Evolutionary conservation across 768 basidiomycete species (phyloP).

Genomic region (Hortiboletus flavorubellus): DNA sequence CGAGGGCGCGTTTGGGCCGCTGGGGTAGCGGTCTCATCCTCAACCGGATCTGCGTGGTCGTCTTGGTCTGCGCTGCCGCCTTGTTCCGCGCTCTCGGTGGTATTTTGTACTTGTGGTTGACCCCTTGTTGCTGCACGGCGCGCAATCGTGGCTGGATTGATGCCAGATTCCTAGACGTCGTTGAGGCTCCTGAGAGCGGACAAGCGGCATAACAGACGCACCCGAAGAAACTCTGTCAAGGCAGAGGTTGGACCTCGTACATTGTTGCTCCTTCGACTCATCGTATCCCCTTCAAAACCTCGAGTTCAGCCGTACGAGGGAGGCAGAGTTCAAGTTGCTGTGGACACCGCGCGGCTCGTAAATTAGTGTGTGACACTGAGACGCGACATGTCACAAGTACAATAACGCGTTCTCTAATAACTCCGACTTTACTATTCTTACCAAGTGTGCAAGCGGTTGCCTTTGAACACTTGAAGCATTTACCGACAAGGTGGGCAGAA

Average conservation of each 20-base stretch:
- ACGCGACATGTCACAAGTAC: conserved; percentile 17
- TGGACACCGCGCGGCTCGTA: conserved; percentile 3
- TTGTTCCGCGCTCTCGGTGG: conserved; percentile 8
- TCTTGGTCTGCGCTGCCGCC: conserved; percentile 8
- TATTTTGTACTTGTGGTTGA: conserved; percentile 32
- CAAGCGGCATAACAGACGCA: conserved; percentile 27
- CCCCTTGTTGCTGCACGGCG: conserved; percentile 34
- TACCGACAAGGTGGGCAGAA: no score
- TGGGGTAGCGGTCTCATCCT: neutral
- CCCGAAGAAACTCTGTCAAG: conserved; percentile 76
- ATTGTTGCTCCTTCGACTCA: conserved; percentile 44
- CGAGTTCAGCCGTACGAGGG: neutral
- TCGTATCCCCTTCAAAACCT: neutral
- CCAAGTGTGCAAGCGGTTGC: no score
- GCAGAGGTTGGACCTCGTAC: conserved; percentile 83
- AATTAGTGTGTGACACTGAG: conserved; percentile 13
- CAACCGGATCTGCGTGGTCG: conserved; percentile 13
- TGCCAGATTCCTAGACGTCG: conserved; percentile 46
- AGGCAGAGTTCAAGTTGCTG: neutral
- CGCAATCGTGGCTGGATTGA: conserved; percentile 42
- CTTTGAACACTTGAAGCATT: no score
- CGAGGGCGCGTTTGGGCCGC: conserved; percentile 14
- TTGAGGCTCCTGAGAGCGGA: conserved; percentile 18
- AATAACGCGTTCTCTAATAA: neutral
- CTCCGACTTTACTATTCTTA: no score